Conservation (phyloP, 495 filamentous ascomycete species). For the Aspergillus ostianus region DNA sequence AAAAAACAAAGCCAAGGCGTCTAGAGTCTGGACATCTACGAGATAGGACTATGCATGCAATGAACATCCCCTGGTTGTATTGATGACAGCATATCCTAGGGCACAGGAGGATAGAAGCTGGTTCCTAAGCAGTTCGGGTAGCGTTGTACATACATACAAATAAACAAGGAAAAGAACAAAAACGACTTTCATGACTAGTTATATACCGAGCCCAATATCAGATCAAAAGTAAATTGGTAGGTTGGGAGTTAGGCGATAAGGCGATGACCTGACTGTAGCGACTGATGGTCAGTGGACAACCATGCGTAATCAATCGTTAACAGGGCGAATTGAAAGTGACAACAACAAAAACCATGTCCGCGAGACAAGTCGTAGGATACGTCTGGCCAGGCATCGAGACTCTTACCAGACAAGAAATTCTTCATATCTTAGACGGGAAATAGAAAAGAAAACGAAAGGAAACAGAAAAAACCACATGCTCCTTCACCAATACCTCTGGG, state of each 20-base stretch:
- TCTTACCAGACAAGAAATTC: background rate
- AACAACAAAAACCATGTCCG: background rate
- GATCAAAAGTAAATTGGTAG: background rate
- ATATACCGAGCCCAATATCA: background rate
- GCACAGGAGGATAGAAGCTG: background rate
- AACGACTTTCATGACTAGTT: background rate
- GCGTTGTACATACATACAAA: background rate
- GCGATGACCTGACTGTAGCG: background rate
- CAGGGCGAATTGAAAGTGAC: background rate
- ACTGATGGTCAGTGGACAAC: background rate
- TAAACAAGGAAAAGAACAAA: background rate
- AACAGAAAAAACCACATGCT: conserved; percentile 7
- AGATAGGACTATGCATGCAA: background rate
- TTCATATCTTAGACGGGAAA: background rate
- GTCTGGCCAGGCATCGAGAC: background rate
- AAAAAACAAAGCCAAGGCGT: background rate
- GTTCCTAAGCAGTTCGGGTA: background rate
- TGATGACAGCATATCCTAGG: background rate
- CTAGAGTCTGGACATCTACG: too few species aligned
- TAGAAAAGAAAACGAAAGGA: too few species aligned
- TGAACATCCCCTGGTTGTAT: background rate
- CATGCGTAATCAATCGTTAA: background rate
- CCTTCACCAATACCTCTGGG: conserved; percentile 11
- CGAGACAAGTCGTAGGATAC: background rate
- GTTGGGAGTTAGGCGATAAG: background rate